Evolutionary conservation across 2,329 filamentous ascomycete species (phyloP).

Genomic region (Zasmidium cellare): DNA sequence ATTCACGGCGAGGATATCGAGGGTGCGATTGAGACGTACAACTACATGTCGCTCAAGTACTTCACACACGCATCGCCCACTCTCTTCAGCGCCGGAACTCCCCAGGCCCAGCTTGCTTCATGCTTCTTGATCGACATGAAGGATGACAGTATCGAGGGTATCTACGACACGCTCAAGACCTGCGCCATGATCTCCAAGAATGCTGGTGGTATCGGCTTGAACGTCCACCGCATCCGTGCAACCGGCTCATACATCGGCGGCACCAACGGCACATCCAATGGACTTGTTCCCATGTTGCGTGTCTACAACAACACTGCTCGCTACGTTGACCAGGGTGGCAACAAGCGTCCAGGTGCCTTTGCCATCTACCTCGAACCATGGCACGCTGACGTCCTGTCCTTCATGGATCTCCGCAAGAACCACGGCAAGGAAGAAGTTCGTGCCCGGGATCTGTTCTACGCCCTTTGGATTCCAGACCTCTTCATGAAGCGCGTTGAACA

Average conservation of each 20-base stretch:
- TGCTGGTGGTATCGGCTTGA: conserved; percentile 94
- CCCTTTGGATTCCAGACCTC: conserved; percentile 96
- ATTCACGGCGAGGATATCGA: conserved; percentile 96
- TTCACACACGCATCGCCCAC: conserved; percentile 98
- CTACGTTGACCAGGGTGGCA: conserved; percentile 98
- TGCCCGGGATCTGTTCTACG: conserved; percentile 95
- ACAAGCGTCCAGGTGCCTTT: conserved; percentile 98
- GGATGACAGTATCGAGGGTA: conserved; percentile 98
- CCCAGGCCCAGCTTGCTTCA: conserved; percentile 89
- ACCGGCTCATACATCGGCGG: conserved; percentile 98
- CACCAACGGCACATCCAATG: conserved; percentile 97
- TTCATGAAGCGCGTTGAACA: conserved; percentile 99
- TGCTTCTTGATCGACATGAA: conserved; percentile 99
- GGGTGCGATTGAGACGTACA: conserved; percentile 94
- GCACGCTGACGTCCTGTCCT: conserved; percentile 97
- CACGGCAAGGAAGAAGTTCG: conserved; percentile 98
- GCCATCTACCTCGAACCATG: conserved; percentile 99
- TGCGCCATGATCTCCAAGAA: conserved; percentile 99
- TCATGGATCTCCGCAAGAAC: conserved; percentile 97
- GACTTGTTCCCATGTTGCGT: conserved; percentile 94
- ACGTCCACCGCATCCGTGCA: conserved; percentile 93
- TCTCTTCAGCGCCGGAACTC: conserved; percentile 96
- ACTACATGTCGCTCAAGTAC: conserved; percentile 97
- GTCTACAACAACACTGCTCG: conserved; percentile 99
- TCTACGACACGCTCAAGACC: conserved; percentile 98